phyloP scores from a whole-genome alignment of 225 moss, liverwort and hornwort species.

The Thuidium tamariscinum region DNA sequence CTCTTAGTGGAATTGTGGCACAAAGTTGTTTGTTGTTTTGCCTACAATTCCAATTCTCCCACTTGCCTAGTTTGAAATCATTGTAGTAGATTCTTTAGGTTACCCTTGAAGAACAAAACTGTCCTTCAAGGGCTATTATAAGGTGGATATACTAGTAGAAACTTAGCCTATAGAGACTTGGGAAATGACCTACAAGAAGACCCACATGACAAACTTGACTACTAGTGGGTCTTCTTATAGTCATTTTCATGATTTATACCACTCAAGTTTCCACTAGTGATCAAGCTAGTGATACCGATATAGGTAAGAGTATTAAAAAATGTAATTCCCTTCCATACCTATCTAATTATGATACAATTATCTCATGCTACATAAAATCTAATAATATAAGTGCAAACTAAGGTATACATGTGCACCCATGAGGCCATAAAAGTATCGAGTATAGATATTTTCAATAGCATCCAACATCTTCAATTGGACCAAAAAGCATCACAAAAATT shows the following conservation, averaged over 20 bases:
- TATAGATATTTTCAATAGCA: too few species aligned
- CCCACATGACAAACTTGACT: too few species aligned
- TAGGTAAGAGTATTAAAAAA: rapidly evolving
- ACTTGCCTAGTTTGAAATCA: too few species aligned
- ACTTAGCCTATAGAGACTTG: rapidly evolving
- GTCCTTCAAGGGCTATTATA: too few species aligned
- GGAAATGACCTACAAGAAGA: not conserved
- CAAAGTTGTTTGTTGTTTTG: too few species aligned
- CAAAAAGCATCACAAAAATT: rapidly evolving
- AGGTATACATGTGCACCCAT: rapidly evolving
- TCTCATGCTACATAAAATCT: not conserved
- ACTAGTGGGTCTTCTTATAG: not conserved
- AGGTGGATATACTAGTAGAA: not conserved
- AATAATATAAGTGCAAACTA: too few species aligned
- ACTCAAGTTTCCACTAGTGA: not conserved
- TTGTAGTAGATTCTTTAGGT: too few species aligned
- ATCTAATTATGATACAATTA: not conserved
- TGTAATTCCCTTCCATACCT: not conserved
- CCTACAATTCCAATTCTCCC: too few species aligned
- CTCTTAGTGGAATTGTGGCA: too few species aligned
- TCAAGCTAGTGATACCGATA: not conserved
- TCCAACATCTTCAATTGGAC: not conserved
- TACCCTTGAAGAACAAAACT: too few species aligned
- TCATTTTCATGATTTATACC: rapidly evolving
- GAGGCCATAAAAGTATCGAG: not conserved